Evolutionary conservation across 2,329 filamentous ascomycete species (phyloP), one percentile per base, ranked within the genome.

Genomic region (Lasiodiplodia sp.): DNA sequence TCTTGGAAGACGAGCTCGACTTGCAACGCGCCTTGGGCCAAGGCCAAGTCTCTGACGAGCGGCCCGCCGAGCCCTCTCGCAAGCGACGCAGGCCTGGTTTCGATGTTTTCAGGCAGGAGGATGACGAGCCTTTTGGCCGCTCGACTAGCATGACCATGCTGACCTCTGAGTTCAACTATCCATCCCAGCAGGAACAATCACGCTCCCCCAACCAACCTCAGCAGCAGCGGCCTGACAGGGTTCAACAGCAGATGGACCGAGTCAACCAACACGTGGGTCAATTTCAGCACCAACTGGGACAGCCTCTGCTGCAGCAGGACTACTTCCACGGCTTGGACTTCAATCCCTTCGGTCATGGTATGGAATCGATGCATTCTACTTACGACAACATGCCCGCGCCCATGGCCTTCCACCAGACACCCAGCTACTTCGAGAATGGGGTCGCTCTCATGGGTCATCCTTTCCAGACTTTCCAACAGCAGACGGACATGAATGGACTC

Each of bases 81-180:
- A 77, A 79, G 73, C 75, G 44, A n/a, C 44, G 75, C 18, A 80
- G 79, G 69, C 75, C 75, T 21, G 75, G 75, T 3, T 78, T 84
- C 51, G 77, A 80, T 49, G 79, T 84, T 64, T 82, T 80, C 70
- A 78, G 23, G 60, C 25, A 81, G 56, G 81, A 83, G 53, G 77
- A 83, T 18, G 73, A 77, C 5, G 69, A 74, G 28, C 68, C 76
- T 6, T 79, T 79, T 58, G 70, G 70, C 18, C 77, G 78, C 58
- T 76, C 79, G 38, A 74, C 73, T 6, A 70, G 65, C 38, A 74
- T 79, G 72, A 75, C 74, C 55, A 79, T 77, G 68, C 75, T 80
- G 37, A 79, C 76, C 10, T 74, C 78, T 51, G 74, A 75, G 10
- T 78, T 77, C 55, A 71, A 73, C 21, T 58, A 38, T 23, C 51